These are phyloP conservation scores for Suillus paluster DNA, from an alignment of 768 basidiomycete genomes.

Conservation along the genomic window DNA sequence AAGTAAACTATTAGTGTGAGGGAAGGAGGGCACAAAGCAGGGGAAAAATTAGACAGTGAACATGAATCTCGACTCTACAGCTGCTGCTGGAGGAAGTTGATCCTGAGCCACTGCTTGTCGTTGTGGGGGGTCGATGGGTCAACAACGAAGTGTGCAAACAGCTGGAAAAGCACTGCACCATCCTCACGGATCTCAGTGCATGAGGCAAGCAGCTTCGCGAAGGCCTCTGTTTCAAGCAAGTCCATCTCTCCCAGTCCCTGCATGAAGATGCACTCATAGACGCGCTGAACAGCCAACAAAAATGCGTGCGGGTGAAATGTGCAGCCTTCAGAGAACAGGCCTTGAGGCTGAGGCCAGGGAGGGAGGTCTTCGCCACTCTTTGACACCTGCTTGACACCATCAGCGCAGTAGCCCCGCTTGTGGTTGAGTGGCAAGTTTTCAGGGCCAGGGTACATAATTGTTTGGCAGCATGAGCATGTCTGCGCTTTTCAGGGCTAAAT, in stretches of 20 bases:
- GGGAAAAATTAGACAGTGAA: too few species aligned
- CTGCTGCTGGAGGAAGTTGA: background rate
- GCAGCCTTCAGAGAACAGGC: background rate
- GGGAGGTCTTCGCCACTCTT: background rate
- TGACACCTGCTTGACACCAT: background rate
- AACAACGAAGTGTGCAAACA: background rate
- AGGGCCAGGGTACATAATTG: conserved; percentile 7
- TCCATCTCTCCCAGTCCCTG: background rate
- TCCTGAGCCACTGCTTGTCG: background rate
- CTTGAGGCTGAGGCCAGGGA: conserved; percentile 13
- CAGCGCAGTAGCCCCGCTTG: conserved; percentile 4
- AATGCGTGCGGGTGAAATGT: background rate
- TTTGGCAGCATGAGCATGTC: conserved; percentile 8
- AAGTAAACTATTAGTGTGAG: too few species aligned
- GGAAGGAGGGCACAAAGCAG: too few species aligned
- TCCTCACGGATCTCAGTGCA: background rate
- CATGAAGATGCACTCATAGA: background rate
- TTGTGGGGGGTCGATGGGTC: background rate
- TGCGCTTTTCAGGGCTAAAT: background rate
- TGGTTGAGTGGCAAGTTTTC: conserved; percentile 9
- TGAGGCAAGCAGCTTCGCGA: background rate
- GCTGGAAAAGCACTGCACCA: background rate
- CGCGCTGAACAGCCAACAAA: background rate
- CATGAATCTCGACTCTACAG: background rate
- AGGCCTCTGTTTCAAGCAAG: background rate